Evolutionary conservation across 2,329 filamentous ascomycete genomes (phyloP), one percentile per base, ranked within the genome.

Genomic region (Alternaria arborescens): DNA sequence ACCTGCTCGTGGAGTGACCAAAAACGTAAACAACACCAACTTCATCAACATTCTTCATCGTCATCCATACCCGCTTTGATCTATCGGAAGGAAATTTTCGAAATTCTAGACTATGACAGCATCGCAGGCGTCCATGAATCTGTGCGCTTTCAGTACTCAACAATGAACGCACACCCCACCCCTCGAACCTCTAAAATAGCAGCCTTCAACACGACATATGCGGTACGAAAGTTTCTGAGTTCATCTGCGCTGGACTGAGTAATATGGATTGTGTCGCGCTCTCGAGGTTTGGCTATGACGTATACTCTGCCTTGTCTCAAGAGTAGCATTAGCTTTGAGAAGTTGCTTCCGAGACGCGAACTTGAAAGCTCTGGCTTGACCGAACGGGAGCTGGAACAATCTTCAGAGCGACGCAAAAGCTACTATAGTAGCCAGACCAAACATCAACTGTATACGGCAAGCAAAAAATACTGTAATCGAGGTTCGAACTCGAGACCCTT

Each of bases 61-160:
- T 60, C 54, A 60, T 60, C 24, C 10, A 41, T 22, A 32, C 32
- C 58, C 47, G 41, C 32, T 51, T 41, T 3, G 30, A 8, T 38
- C 24, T 56, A n/a, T 38, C 20, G 28, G 18, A 40, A 47, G n/a
- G 26, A 26, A 5, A 16, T 52, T 30, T 41, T 6, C 26, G 5
- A 8, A 10, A 18, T 7, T 34, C 51, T 48, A 28, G 46, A 32
- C 24, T 30, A 40, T 56, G 57, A 51, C 32, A 5, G 40, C 58
- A 56, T 56, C n/a, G 55, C 46, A 50, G 40, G 20, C 28, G 28
- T 42, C 43, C 60, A 56, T 71, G 65, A 32, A 61, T 64, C 54
- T 71, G 58, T 47, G 71, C 67, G 14, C 28, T 60, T 28, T 53
- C 24, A n/a, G n/a, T 24, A 26, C 5, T 36, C 46, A 38, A 50